phyloP scores from a whole-genome alignment of 2,329 filamentous ascomycete genomes.

The Neofusicoccum sp. region DNA sequence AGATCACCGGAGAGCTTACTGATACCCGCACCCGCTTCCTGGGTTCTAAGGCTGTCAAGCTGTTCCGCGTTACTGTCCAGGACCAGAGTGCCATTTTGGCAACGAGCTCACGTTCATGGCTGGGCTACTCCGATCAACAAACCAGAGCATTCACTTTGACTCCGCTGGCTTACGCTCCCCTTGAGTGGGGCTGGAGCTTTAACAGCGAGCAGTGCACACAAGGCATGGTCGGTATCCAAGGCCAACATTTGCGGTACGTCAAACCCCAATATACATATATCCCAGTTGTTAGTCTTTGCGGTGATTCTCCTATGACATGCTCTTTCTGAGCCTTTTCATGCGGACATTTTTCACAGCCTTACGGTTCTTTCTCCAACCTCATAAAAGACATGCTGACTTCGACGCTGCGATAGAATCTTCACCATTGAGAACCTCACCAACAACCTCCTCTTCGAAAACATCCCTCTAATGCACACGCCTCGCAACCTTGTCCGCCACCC shows the following conservation, averaged over 20 bases:
- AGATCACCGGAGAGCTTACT: conserved; percentile 90
- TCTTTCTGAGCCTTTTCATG: conserved; percentile 42
- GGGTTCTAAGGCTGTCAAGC: conserved; percentile 81
- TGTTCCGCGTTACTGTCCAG: conserved; percentile 88
- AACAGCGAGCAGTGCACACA: conserved; percentile 91
- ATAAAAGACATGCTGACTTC: background rate
- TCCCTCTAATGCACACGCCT: conserved; percentile 86
- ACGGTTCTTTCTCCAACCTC: conserved; percentile 84
- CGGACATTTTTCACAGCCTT: conserved; percentile 49
- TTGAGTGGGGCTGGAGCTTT: conserved; percentile 96
- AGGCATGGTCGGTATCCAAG: conserved; percentile 91
- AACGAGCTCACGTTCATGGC: conserved; percentile 90
- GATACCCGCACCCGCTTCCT: conserved; percentile 94
- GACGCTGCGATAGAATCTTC: conserved; percentile 66
- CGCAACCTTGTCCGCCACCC: conserved; percentile 85
- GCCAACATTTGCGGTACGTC: conserved; percentile 77
- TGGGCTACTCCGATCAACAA: conserved; percentile 87
- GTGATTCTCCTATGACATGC: background rate
- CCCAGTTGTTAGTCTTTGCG: background rate
- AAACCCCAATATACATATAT: conserved; percentile 27
- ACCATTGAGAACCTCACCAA: conserved; percentile 82
- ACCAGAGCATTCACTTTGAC: conserved; percentile 89
- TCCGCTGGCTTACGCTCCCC: conserved; percentile 79
- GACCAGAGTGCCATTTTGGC: conserved; percentile 82
- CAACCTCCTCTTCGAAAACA: conserved; percentile 81